Conservation (phyloP, 2,329 filamentous ascomycete genomes). For the Rhytidhysteron rufulum region DNA sequence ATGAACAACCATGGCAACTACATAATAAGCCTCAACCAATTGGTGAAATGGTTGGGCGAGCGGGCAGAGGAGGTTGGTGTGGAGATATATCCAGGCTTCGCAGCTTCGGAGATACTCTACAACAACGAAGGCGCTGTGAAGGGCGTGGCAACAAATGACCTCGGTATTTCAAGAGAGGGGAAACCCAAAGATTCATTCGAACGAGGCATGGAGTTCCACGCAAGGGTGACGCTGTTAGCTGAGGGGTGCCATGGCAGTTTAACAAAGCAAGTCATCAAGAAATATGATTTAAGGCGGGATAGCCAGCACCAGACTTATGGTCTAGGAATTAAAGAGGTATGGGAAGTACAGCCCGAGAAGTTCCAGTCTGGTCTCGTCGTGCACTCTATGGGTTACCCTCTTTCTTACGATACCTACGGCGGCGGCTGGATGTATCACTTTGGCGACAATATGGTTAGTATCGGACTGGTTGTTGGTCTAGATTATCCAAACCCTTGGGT, state of each 20-base stretch:
- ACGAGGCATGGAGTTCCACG: constrained; percentile 97
- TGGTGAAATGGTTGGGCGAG: constrained; percentile 93
- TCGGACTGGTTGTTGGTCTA: constrained; percentile 87
- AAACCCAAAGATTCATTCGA: constrained; percentile 88
- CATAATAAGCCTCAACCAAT: constrained; percentile 91
- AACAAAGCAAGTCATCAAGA: constrained; percentile 91
- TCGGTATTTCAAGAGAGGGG: constrained; percentile 77
- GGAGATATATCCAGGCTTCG: constrained; percentile 94
- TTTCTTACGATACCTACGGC: constrained; percentile 86
- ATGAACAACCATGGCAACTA: constrained; percentile 99
- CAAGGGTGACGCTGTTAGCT: constrained; percentile 82
- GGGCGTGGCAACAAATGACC: constrained; percentile 93
- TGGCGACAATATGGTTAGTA: constrained; percentile 89
- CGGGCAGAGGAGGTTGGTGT: constrained; percentile 95
- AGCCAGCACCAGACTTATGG: constrained; percentile 95
- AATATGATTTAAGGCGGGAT: constrained; percentile 84
- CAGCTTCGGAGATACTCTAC: constrained; percentile 89
- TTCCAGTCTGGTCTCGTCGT: constrained; percentile 81
- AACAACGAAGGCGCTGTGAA: constrained; percentile 79
- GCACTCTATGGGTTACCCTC: constrained; percentile 89
- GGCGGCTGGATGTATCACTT: constrained; percentile 99
- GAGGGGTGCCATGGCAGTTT: constrained; percentile 96
- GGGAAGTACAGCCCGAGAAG: constrained; percentile 92
- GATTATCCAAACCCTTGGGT: constrained; percentile 98
- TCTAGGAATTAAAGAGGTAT: constrained; percentile 92